phyloP scores from a whole-genome alignment of 1,284 basidiomycete species.

The Rhodotorula sp. region DNA sequence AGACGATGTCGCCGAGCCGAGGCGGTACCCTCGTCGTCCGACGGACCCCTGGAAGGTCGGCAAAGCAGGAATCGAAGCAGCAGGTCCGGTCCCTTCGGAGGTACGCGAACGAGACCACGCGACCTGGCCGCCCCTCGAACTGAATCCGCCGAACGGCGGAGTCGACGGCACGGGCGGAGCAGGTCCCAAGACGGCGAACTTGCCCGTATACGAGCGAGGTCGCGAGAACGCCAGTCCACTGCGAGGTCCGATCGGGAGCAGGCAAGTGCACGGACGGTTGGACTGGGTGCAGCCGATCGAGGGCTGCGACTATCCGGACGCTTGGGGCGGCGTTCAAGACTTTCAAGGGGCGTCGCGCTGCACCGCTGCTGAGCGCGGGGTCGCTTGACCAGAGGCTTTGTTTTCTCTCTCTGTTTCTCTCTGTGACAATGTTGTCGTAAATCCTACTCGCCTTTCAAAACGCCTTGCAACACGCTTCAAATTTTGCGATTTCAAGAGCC shows the following conservation, averaged over 20 bases:
- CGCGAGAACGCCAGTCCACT: neutral
- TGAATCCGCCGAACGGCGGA: neutral
- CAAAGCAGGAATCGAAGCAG: neutral
- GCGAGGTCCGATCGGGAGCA: neutral
- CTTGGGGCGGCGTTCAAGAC: neutral
- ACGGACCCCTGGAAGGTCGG: slow-evolving; percentile 16
- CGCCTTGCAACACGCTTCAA: too few species aligned
- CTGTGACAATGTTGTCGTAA: too few species aligned
- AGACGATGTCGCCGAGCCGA: neutral
- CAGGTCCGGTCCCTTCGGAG: neutral
- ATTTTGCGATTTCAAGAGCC: neutral
- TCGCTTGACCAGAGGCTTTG: neutral
- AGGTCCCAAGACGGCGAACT: neutral
- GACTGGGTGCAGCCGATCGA: neutral
- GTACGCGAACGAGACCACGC: neutral
- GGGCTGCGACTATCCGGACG: neutral
- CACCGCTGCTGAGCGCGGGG: neutral
- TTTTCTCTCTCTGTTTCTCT: too few species aligned
- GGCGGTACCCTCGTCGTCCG: neutral
- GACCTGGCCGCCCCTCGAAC: neutral
- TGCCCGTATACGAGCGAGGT: neutral
- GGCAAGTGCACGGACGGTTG: neutral
- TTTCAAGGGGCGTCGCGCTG: neutral
- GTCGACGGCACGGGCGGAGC: neutral
- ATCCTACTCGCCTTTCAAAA: too few species aligned